Evolutionary conservation across 2,329 filamentous ascomycete genomes (phyloP).

Genomic region (Diplodia mutila): DNA sequence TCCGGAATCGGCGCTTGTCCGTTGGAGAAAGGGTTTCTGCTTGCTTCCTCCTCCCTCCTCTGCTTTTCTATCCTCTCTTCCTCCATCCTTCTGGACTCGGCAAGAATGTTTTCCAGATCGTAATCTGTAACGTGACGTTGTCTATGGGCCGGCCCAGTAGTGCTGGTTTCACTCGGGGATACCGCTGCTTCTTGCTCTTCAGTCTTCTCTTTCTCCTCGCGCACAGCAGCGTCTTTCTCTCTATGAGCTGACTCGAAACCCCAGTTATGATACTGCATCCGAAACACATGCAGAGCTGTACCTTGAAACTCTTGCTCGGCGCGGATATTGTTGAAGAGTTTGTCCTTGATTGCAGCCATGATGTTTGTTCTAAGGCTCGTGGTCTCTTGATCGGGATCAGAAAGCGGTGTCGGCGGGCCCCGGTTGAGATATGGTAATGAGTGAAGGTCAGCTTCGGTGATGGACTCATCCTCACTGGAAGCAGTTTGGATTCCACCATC

Average conservation of each 20-base stretch:
- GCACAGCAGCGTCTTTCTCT: constrained; percentile 44
- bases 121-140: constrained; percentile 65
- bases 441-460: constrained; percentile 46
- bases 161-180: constrained; percentile 42
- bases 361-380: constrained; percentile 40
- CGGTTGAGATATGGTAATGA: constrained; percentile 52
- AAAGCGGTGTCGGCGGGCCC: constrained; percentile 48
- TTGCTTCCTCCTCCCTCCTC: constrained; percentile 47
- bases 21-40: constrained; percentile 70
- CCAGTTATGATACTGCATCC: constrained; percentile 47
- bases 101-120: constrained; percentile 63
- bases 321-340: constrained; percentile 40
- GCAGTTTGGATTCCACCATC: constrained; percentile 25
- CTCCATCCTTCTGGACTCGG: constrained; percentile 69
- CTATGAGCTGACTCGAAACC: constrained; percentile 42
- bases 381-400: constrained; percentile 47
- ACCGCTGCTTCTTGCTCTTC: constrained; percentile 40
- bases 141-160: constrained; percentile 55
- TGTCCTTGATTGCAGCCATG: constrained; percentile 42
- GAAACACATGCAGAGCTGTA: constrained; percentile 41
- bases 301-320: constrained; percentile 36
- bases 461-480: constrained; percentile 30
- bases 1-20: constrained; percentile 73
- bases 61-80: constrained; percentile 72
- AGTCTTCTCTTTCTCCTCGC: constrained; percentile 40